Evolutionary conservation across 805 yeast species (phyloP).

Genomic region (Myxozyma neotropica): DNA sequence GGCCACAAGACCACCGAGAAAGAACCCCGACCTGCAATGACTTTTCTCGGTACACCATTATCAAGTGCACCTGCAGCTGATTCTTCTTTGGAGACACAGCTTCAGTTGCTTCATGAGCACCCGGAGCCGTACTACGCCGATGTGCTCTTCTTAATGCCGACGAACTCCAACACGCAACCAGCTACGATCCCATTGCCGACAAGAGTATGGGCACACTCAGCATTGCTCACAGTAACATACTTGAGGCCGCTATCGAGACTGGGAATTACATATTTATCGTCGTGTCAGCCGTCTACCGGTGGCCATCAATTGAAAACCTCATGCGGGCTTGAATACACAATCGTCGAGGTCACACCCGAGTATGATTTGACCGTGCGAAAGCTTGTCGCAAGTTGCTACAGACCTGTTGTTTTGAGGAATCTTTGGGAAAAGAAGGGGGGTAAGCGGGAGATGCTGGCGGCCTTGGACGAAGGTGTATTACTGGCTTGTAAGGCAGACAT

Average conservation of each 20-base stretch:
- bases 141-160: constrained; percentile 31
- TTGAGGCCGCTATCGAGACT: constrained; percentile 21
- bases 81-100: constrained; percentile 25
- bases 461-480: constrained; percentile 18
- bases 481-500: background rate
- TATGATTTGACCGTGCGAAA: constrained; percentile 28
- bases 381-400: constrained; percentile 31
- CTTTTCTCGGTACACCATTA: no score
- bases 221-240: constrained; percentile 22
- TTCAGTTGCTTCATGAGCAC: constrained; percentile 21
- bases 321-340: constrained; percentile 23
- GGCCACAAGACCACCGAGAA: no score
- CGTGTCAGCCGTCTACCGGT: background rate
- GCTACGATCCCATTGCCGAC: constrained; percentile 26
- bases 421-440: constrained; percentile 32
- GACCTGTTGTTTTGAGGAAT: constrained; percentile 32
- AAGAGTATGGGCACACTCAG: constrained; percentile 31
- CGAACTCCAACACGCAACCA: constrained; percentile 4
- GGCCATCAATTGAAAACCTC: background rate
- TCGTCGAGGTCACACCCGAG: constrained; percentile 29
- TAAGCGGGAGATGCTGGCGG: constrained; percentile 29
- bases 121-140: constrained; percentile 30
- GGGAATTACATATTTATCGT: constrained; percentile 14
- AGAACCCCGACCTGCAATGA: background rate
- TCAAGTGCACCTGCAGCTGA: background rate